phyloP scores from a whole-genome alignment of 257 asterid species.

The Cynanchum wilfordii region DNA sequence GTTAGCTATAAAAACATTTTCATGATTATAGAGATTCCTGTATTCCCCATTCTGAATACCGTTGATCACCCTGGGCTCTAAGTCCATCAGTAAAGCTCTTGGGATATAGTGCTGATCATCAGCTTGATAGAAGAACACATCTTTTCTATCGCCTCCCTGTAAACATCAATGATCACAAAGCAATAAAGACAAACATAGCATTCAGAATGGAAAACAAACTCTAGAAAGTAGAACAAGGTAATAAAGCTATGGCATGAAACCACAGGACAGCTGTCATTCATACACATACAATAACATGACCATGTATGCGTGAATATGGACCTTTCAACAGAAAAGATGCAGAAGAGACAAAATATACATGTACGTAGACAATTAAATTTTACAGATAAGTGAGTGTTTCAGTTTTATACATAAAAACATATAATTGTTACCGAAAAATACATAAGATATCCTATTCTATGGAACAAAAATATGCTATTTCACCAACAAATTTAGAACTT shows the following conservation, averaged over 20 bases:
- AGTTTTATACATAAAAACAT: no score
- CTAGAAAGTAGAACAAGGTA: not conserved
- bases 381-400: not conserved
- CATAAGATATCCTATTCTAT: not conserved
- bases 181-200: not conserved
- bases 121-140: conserved; percentile 98
- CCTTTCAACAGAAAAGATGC: not conserved
- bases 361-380: not conserved
- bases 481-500: not conserved
- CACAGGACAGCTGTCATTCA: not conserved
- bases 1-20: conserved; percentile 80
- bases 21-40: conserved; percentile 92
- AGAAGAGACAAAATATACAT: not conserved
- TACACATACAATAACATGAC: not conserved
- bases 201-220: not conserved
- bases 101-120: conserved; percentile 98
- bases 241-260: not conserved
- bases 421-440: not conserved
- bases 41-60: conserved; percentile 96
- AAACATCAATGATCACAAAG: conserved; percentile 7
- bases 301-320: not conserved
- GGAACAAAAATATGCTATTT: not conserved
- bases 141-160: conserved; percentile 98
- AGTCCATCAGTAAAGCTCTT: conserved; percentile 92
- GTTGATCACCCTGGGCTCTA: conserved; percentile 97